Evolutionary conservation across 1,139 yeast genomes (phyloP), one percentile per base, ranked within the genome.

Genomic region (Candida tetrigidarum): DNA sequence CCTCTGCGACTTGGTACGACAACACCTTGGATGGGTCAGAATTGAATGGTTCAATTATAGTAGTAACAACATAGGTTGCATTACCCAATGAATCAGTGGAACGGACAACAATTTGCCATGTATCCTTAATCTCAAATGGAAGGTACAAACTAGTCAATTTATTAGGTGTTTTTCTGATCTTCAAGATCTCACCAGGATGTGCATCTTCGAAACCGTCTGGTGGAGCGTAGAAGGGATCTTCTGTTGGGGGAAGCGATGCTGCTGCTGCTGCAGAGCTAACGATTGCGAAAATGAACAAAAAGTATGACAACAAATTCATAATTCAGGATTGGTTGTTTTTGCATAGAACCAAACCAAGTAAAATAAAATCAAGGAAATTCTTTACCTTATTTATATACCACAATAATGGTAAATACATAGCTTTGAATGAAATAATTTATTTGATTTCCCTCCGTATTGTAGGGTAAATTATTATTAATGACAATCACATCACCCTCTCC

Each of bases 61-160:
- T 66, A 3, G 70, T 55, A 9, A 63, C 69, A 38, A 67, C 55
- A 3, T 65, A 71, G 34, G 50, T 58, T 4, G 74, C 60, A 14
- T 60, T 53, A n/a, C 69, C 73, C 22, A 50, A 48, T 9, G 64
- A 45, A 48, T 69, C 72, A 35, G 59, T 59, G 5, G 72, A 61
- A 37, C 72, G 56, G 1, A 67, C 66, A 42, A 69, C 48, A 37
- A 66, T 44, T 49, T 68, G 71, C 65, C 69, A 65, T 1, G 64
- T 41, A 26, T 56, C 56, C 29, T 60, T 43, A 6, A 55, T 49
- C 5, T 57, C 50, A 3, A 60, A 52, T 7, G 55, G 50, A 20
- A 54, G 37, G 20, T 45, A 47, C 11, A 56, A 26, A 51, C 56
- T 51, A 37, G 50, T 50, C 6, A 62, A 39, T 23, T 43, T 49